Conservation (phyloP, 2,329 filamentous ascomycete species). For the Venturia oleaginea region DNA sequence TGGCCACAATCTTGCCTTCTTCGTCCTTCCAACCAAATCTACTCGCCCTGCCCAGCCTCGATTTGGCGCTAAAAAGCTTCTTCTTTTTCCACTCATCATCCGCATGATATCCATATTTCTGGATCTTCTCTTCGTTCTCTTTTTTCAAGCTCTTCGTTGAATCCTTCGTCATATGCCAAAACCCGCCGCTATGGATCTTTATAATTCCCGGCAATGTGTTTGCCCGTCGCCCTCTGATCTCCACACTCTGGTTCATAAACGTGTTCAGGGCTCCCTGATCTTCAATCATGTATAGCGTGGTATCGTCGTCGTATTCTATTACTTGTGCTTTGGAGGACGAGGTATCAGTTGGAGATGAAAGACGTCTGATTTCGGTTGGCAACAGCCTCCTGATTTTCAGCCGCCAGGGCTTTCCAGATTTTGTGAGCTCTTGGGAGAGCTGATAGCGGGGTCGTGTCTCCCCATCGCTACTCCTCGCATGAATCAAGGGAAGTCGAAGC, state of each 20-base stretch:
- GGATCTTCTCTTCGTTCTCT: constrained; percentile 18
- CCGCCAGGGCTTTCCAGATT: constrained; percentile 4
- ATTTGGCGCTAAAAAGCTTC: constrained; percentile 20
- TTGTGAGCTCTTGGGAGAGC: constrained; percentile 6
- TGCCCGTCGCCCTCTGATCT: constrained; percentile 7
- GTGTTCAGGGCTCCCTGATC: background rate
- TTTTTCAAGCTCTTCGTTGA: constrained; percentile 17
- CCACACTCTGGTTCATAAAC: background rate
- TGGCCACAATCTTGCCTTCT: constrained; percentile 16
- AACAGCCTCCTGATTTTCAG: constrained; percentile 5
- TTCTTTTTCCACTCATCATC: constrained; percentile 19
- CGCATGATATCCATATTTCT: constrained; percentile 20
- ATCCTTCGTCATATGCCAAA: constrained; percentile 20
- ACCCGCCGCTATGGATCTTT: background rate
- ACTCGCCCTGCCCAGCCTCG: constrained; percentile 9
- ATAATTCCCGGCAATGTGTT: constrained; percentile 7
- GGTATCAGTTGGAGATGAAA: background rate
- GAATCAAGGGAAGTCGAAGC: background rate
- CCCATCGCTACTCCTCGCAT: background rate
- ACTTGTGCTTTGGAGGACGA: background rate
- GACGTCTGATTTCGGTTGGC: constrained; percentile 1
- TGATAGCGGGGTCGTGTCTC: constrained; percentile 3
- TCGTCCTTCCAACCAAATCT: constrained; percentile 17
- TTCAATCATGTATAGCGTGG: constrained; percentile 4
- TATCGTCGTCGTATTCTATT: constrained; percentile 10